Percentiles rank a stretch among this genome's conserved stretches.
Evolutionary conservation across 2,329 filamentous ascomycete genomes (phyloP).

Genomic region (Trichoderma endophyticum): DNA sequence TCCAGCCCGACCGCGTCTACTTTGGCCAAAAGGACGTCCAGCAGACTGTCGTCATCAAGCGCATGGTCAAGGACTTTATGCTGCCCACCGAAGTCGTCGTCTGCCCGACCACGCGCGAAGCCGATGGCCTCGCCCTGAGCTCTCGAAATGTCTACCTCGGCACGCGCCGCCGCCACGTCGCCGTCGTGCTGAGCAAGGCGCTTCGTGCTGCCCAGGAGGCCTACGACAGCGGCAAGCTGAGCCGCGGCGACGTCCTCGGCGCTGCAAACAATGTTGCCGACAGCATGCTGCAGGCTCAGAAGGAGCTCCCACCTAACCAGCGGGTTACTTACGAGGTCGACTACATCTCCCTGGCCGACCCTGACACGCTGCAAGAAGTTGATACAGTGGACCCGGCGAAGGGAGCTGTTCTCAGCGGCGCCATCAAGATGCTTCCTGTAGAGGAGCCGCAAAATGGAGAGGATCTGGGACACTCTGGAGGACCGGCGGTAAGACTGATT

Average conservation of each 20-base stretch:
- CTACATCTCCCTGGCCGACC: constrained; percentile 88
- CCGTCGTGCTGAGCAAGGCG: constrained; percentile 67
- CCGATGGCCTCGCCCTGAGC: constrained; percentile 83
- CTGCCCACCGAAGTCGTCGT: constrained; percentile 72
- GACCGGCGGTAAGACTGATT: constrained; percentile 79
- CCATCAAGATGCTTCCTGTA: constrained; percentile 82
- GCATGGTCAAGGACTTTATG: constrained; percentile 85
- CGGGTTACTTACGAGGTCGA: constrained; percentile 78
- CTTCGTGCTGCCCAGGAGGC: constrained; percentile 67
- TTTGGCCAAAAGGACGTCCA: constrained; percentile 98
- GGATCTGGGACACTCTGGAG: constrained; percentile 68
- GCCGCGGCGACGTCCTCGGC: constrained; percentile 66
- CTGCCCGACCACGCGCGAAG: constrained; percentile 70
- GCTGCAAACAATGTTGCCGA: constrained; percentile 63
- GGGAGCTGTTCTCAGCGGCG: constrained; percentile 85
- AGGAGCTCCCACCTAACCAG: constrained; percentile 53
- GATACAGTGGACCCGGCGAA: constrained; percentile 63
- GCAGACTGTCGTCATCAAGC: constrained; percentile 85
- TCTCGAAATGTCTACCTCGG: constrained; percentile 94
- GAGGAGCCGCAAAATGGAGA: constrained; percentile 69
- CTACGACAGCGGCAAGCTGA: constrained; percentile 53
- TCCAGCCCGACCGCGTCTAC: constrained; percentile 68
- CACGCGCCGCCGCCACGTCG: constrained; percentile 65
- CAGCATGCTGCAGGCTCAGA: constrained; percentile 58
- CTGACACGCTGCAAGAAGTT: constrained; percentile 77